phyloP scores from a whole-genome alignment of 805 yeast species.

The Cyberlindnera mycetangii region DNA sequence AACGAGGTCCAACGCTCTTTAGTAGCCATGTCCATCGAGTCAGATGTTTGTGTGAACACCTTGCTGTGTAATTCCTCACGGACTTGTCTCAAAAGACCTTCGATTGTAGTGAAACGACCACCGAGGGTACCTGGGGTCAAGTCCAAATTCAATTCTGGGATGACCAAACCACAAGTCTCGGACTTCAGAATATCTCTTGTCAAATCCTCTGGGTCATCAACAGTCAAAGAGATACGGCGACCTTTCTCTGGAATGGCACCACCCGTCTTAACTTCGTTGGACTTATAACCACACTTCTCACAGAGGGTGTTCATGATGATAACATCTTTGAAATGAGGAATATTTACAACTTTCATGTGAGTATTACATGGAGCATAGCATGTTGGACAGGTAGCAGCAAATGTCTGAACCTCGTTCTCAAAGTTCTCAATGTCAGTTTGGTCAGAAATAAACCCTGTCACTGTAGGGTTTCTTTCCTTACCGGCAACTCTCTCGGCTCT shows the following conservation, averaged over 20 bases:
- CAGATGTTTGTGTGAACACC: slow-evolving; percentile 83
- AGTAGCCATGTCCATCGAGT: slow-evolving; percentile 81
- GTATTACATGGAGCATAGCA: slow-evolving; percentile 83
- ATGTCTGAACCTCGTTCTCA: slow-evolving; percentile 88
- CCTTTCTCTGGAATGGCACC: slow-evolving; percentile 93
- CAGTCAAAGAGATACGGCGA: slow-evolving; percentile 62
- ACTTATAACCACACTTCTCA: slow-evolving; percentile 89
- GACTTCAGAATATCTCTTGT: slow-evolving; percentile 92
- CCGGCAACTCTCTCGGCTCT: slow-evolving; percentile 23
- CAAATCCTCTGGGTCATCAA: slow-evolving; percentile 85
- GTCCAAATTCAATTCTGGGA: slow-evolving; percentile 89
- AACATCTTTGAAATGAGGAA: slow-evolving; percentile 98
- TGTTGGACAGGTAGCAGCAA: slow-evolving; percentile 88
- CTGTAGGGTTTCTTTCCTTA: slow-evolving; percentile 35
- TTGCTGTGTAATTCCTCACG: slow-evolving; percentile 82
- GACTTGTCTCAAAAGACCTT: slow-evolving; percentile 88
- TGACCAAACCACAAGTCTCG: slow-evolving; percentile 81
- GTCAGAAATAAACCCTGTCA: slow-evolving; percentile 64
- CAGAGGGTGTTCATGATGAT: slow-evolving; percentile 94
- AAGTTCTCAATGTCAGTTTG: slow-evolving; percentile 80
- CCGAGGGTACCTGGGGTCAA: slow-evolving; percentile 96
- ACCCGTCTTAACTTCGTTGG: slow-evolving; percentile 98
- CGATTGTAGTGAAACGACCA: slow-evolving; percentile 96
- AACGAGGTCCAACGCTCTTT: slow-evolving; percentile 81
- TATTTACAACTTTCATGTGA: slow-evolving; percentile 93